Evolutionary conservation across 345 rosid species (phyloP), one percentile per base, ranked within the genome.

Genomic region (Populus simonii): DNA sequence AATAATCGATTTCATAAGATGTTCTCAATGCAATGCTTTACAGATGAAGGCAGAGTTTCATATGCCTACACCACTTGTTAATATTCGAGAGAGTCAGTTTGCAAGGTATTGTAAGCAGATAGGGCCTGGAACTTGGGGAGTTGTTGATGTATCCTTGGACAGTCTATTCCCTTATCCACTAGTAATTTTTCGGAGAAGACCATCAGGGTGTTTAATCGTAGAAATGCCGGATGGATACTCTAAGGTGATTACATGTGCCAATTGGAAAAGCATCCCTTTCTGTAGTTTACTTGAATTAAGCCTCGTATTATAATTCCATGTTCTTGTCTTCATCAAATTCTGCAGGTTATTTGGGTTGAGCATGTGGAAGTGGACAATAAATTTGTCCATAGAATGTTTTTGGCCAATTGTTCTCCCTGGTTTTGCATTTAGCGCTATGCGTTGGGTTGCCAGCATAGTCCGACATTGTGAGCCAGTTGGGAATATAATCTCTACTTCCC

Each of bases 341-440:
- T 1, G 45, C 65, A 90, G 93, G 84, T 91, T 43, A 84, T 70
- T 20, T 88, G 92, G 90, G 86, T 91, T 59, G 93, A 91, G 68
- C 90, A 84, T 79, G 86, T 75, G 3, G 87, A 86, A 66, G 89
- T 77, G 23, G 92, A 88, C 72, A 74, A 87, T 27, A 29, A 68
- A 22, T 68, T 6, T 4, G 80, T 84, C 66, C 89, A 79, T 53
- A 62, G 18, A 13, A 47, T 82, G 29, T 89, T 83, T 83, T 70
- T 55, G 11, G 33, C 71, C 69, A 20, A 53, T 85, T 2, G 85
- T 89, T 9, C 62, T 8, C 35, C 86, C 91, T 4, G 89, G 92
- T 33, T 80, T 72, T 62, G 85, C 83, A 18, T 91, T 84, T 62
- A 38, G 90, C 2, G 91, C 93, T 15, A 86, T 63, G 65, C 84